A percentile compares a stretch with the other conserved stretches of the same genome.
These are phyloP conservation scores for Hibiscus mutabilis DNA, from an alignment of 345 rosid species.

Conservation along the genomic window DNA sequence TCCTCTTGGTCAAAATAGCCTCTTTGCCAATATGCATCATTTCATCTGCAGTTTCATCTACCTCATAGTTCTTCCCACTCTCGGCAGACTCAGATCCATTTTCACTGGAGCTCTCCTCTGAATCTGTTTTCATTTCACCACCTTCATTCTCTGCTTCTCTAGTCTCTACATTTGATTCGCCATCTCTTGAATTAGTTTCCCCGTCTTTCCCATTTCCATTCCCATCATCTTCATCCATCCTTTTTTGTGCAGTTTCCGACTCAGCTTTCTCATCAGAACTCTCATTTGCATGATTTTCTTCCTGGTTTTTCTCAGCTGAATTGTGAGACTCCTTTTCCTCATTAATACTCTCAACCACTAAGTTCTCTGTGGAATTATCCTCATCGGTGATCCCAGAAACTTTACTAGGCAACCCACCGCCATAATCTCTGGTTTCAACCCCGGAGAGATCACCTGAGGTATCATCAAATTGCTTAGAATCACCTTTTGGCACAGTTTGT, in stretches of 20 bases:
- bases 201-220: slow-evolving; percentile 21
- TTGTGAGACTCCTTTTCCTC: slow-evolving; percentile 25
- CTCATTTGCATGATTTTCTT: slow-evolving; percentile 18
- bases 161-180: slow-evolving; percentile 25
- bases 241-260: slow-evolving; percentile 28
- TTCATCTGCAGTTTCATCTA: slow-evolving; percentile 20
- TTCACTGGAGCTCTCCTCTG: slow-evolving; percentile 31
- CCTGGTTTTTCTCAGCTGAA: slow-evolving; percentile 18
- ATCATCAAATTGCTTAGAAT: slow-evolving; percentile 23
- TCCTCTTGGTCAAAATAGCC: not conserved
- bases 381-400: slow-evolving; percentile 13
- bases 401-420: slow-evolving; percentile 10
- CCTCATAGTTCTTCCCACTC: slow-evolving; percentile 27
- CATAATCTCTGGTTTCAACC: slow-evolving; percentile 26
- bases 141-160: slow-evolving; percentile 21
- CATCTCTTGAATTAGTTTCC: slow-evolving; percentile 25
- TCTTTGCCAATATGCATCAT: not conserved
- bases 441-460: slow-evolving; percentile 31
- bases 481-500: slow-evolving; percentile 17
- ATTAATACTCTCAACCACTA: slow-evolving; percentile 15
- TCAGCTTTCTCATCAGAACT: slow-evolving; percentile 27
- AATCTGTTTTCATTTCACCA: not conserved
- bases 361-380: slow-evolving; percentile 24
- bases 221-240: slow-evolving; percentile 18
- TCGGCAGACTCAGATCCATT: slow-evolving; percentile 24